Evolutionary conservation across 179 eudicot species (phyloP).

Genomic region (Beta corolliflora): DNA sequence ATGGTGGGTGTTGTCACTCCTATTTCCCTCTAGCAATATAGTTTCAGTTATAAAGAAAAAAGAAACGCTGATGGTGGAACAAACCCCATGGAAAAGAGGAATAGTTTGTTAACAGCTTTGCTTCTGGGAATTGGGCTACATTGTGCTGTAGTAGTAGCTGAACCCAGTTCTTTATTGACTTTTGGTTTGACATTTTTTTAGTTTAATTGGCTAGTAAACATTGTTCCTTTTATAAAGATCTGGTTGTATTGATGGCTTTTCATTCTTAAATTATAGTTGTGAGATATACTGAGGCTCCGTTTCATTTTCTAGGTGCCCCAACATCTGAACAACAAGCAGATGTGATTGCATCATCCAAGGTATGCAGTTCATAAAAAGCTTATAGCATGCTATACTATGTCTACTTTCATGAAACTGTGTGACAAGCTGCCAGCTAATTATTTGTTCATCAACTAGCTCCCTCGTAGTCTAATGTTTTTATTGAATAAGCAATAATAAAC

Average conservation of each 20-base stretch:
- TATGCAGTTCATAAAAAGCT: constrained; percentile 26
- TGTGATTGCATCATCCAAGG: constrained; percentile 85
- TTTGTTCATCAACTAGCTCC: background rate
- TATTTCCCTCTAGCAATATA: background rate
- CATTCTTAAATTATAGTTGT: background rate
- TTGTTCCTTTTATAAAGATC: background rate
- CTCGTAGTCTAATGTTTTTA: no score
- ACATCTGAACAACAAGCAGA: constrained; percentile 62
- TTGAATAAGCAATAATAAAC: no score
- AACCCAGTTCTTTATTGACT: background rate
- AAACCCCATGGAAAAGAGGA: background rate
- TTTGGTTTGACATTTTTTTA: background rate
- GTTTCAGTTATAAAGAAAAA: background rate
- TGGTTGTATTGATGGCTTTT: background rate
- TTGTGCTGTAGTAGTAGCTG: background rate
- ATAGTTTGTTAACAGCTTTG: background rate
- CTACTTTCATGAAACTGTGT: background rate
- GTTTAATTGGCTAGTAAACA: background rate
- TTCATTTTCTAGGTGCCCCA: constrained; percentile 54
- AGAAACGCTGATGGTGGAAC: background rate
- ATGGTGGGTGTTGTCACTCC: constrained; percentile 46
- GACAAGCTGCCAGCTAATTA: background rate
- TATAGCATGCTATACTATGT: background rate
- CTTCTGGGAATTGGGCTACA: background rate
- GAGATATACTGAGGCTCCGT: background rate